Evolutionary conservation across 306 rosid genomes (phyloP).

Genomic region (Styphnolobium japonicum): DNA sequence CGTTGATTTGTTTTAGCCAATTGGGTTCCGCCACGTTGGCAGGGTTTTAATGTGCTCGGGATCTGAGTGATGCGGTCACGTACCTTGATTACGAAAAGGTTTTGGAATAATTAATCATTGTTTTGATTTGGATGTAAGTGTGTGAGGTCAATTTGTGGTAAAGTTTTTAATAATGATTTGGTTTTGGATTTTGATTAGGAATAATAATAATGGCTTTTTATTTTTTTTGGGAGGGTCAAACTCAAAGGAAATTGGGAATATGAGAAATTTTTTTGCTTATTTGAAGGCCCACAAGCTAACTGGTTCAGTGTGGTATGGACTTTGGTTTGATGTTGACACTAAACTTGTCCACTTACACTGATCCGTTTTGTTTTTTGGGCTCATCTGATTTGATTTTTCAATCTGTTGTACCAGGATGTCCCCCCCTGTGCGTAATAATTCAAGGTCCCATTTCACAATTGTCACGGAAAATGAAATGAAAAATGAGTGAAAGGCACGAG

Average conservation of each 20-base stretch:
- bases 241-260: background rate
- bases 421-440: conserved; percentile 23
- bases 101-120: conserved; percentile 42
- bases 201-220: background rate
- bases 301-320: conserved; percentile 30
- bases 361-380: conserved; percentile 18
- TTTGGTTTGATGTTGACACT: conserved; percentile 35
- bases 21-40: background rate
- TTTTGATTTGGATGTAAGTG: conserved; percentile 29
- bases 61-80: conserved; percentile 26
- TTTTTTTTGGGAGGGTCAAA: background rate
- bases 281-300: conserved; percentile 36
- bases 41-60: background rate
- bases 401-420: conserved; percentile 23
- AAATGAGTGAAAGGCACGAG: too few species aligned
- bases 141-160: conserved; percentile 29
- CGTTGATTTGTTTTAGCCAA: background rate
- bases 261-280: background rate
- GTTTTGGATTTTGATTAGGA: conserved; percentile 24
- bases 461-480: background rate
- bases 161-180: conserved; percentile 31
- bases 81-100: conserved; percentile 24
- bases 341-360: conserved; percentile 26
- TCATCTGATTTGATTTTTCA: conserved; percentile 1
- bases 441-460: conserved; percentile 26